Evolutionary conservation across 495 filamentous ascomycete species (phyloP).

Genomic region (Hypoxylon fuscum): DNA sequence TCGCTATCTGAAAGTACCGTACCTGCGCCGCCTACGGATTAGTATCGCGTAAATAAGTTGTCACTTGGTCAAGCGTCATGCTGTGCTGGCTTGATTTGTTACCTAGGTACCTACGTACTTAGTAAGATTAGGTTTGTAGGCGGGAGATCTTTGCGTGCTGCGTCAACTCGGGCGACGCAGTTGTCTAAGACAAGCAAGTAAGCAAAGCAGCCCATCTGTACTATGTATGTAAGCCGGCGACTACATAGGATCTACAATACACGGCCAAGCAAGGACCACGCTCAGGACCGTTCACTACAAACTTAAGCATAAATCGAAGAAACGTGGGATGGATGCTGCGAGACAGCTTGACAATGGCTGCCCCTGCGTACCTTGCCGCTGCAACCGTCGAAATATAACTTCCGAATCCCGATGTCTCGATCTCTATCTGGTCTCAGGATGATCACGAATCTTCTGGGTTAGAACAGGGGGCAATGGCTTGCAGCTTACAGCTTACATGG

Average conservation of each 20-base stretch:
- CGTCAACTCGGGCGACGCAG: no score
- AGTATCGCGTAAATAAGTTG: no score
- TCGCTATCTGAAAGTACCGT: neutral
- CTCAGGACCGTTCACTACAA: no score
- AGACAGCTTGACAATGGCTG: conserved; percentile 19
- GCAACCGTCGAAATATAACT: conserved; percentile 37
- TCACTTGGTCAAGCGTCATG: no score
- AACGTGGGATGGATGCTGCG: conserved; percentile 16
- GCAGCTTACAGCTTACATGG: conserved; percentile 6
- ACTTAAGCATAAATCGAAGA: neutral
- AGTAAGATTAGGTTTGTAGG: no score
- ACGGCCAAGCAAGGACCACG: neutral
- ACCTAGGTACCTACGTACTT: neutral
- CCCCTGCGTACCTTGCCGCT: conserved; percentile 30
- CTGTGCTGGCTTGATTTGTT: no score
- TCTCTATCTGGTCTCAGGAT: conserved; percentile 21
- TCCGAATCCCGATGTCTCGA: conserved; percentile 33
- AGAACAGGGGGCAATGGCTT: conserved; percentile 16
- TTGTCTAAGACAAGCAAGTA: no score
- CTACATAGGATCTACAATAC: no score
- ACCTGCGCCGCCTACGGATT: neutral
- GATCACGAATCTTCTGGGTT: conserved; percentile 24
- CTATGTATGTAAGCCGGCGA: no score
- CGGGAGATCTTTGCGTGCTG: no score
- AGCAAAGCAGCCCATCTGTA: neutral